Base-by-base conservation (phyloP, 1,284 basidiomycete genomes). In the Coriolopsis trogii region DNA sequence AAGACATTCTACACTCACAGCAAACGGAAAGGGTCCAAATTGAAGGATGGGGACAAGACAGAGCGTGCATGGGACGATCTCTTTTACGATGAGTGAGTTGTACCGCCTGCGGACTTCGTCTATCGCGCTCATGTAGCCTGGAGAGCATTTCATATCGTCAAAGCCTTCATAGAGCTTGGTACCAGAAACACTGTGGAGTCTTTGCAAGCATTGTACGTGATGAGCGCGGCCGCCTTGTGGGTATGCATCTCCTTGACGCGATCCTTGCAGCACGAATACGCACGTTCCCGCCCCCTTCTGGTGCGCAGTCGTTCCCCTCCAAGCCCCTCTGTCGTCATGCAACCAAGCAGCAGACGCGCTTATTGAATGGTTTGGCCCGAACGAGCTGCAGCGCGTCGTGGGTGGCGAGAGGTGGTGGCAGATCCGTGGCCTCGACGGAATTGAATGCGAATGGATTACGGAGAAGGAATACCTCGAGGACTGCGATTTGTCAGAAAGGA, bases 331-430 rank as follows among this genome's bases (percentile, higher is more conserved):
- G 3, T 59, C 70, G 0, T 77, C 81, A 6, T 89, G 90, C 64
- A 82, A 86, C 55, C 65, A 73, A 33, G 87, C 92, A 1, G 91
- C 92, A 7, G 82, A 89, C 54, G 60, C 78, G n/a, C 74, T 96
- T 8, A 81, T 91, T 30, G 72, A 85, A 34, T 92, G 89, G 68
- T 85, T 96, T 41, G 87, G 89, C 1, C 80, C 85, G 6, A 84
- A 85, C 33, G 85, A 87, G 55, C 76, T 93, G 38, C 80, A 82
- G 63, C 73, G 75, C 41, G 78, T 93, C 13, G 86, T 91, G 3
- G 91, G 91, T 20, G 91, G 91, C 4, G 83, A 84, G 46, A 78
- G 84, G 48, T 94, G 91, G 92, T 94, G 92, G 92, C 91, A 91
- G 67, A 81, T 91, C n/a, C 75, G 82, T 34, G 82, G 82, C 15